Conservation (phyloP, 805 yeast species). For the Jamesozyma spencerorum region DNA sequence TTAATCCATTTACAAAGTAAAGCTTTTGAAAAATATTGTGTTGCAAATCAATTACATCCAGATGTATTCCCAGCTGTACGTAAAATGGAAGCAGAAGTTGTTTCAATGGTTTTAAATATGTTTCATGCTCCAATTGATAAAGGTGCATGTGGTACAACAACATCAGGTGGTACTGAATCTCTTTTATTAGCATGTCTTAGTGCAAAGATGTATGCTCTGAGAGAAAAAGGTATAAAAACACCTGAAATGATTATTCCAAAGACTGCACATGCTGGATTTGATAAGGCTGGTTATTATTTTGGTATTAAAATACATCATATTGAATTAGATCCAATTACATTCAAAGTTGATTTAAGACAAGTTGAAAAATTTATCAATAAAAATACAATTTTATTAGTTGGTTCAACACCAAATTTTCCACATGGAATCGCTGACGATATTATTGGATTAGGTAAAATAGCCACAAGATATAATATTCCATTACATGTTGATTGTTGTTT, state of each 20-base stretch:
- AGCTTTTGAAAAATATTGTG: constrained; percentile 69
- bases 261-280: constrained; percentile 91
- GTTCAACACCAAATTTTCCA: constrained; percentile 96
- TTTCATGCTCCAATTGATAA: constrained; percentile 65
- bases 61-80: constrained; percentile 95
- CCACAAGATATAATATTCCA: constrained; percentile 57
- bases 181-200: constrained; percentile 75
- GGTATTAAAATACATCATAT: constrained; percentile 78
- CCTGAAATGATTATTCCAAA: constrained; percentile 88
- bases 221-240: constrained; percentile 45
- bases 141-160: constrained; percentile 69
- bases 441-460: constrained; percentile 55
- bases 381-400: constrained; percentile 77
- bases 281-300: constrained; percentile 86
- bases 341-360: constrained; percentile 53
- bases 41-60: constrained; percentile 92
- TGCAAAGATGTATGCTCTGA: constrained; percentile 69
- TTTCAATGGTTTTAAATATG: constrained; percentile 73
- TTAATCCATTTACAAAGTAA: constrained; percentile 62
- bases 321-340: constrained; percentile 59
- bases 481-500: constrained; percentile 93
- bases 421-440: constrained; percentile 94
- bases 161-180: constrained; percentile 96
- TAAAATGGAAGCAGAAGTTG: constrained; percentile 93
- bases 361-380: constrained; percentile 58